Base-by-base conservation (phyloP, 2,329 filamentous ascomycete genomes). In the Penicillium sclerotigenum region DNA sequence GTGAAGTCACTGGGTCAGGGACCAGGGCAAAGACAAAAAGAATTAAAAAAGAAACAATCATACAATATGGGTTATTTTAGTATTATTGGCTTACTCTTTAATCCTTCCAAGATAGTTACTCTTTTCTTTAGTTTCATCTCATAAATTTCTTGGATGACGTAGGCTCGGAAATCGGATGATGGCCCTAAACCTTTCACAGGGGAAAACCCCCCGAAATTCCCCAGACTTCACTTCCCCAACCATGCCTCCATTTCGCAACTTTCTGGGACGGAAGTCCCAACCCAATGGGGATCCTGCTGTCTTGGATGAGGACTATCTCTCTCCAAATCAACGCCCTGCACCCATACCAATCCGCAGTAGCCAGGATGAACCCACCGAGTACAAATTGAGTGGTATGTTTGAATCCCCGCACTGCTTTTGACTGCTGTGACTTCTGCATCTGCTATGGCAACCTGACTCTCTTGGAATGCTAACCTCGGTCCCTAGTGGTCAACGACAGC, bases 401-500 rank as follows among this genome's bases (percentile, higher is more conserved):
- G 13, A n/a, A 14, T 26, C 34, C 43, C 16, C 36, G 16, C 42
- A 45, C n/a, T 45, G n/a, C 24, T 42, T 13, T 20, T 20, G 31
- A 14, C 31, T 33, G 5, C 14, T 8, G 26, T 16, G n/a, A 20
- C 9, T 28, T 20, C 22, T 28, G 9, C 11, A 34, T 9, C 54
- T 24, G 22, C 37, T 29, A n/a, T n/a, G 11, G 36, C 38, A 24
- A n/a, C n/a, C 56, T 36, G 43, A 43, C n/a, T 45, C 18, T 22
- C 42, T 22, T 20, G 7, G 11, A 47, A 47, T 43, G 29, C 63
- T 69, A 60, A 58, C 65, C 69, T 72, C 61, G 71, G 62, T 58
- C 34, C 50, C 22, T 59, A 97, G 93, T 97, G 63, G 94, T 97
- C 73, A 95, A 96, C 71, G 92, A 96, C 75, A 95, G 89, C 73